Conservation (phyloP, 2,329 filamentous ascomycete species). For the Capronia americana region DNA sequence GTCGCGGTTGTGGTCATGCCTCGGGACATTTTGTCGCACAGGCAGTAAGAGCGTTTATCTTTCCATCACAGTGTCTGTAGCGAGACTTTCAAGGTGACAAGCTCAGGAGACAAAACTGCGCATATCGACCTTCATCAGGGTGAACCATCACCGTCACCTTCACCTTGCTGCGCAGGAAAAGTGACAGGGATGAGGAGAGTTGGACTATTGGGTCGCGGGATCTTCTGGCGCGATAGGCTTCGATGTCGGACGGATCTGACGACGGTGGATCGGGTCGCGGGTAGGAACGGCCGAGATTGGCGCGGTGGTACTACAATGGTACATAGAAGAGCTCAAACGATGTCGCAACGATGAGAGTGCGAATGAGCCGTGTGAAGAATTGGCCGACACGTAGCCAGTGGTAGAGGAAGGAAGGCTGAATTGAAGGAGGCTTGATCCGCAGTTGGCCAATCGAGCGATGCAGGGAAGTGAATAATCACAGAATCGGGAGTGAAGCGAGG, state of each 20-base stretch:
- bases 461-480: too few species aligned
- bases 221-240: neutral
- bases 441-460: too few species aligned
- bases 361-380: too few species aligned
- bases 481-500: too few species aligned
- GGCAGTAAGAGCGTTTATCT: conserved; percentile 20
- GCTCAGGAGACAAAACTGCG: conserved; percentile 20
- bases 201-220: neutral
- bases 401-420: neutral
- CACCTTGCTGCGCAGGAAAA: neutral
- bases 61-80: conserved; percentile 32
- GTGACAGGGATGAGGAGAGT: conserved; percentile 4
- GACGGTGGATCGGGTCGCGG: neutral
- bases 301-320: neutral
- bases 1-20: conserved; percentile 31
- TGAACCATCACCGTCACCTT: conserved; percentile 21
- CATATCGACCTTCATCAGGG: conserved; percentile 24
- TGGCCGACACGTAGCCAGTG: too few species aligned
- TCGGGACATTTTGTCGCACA: conserved; percentile 37
- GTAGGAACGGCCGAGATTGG: neutral
- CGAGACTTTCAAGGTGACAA: conserved; percentile 24
- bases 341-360: neutral
- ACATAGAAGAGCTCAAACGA: neutral
- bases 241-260: neutral
- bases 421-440: neutral